Evolutionary conservation across 768 basidiomycete species (phyloP), one percentile per base, ranked within the genome.

Genomic region (Cystobasidium tubakii): DNA sequence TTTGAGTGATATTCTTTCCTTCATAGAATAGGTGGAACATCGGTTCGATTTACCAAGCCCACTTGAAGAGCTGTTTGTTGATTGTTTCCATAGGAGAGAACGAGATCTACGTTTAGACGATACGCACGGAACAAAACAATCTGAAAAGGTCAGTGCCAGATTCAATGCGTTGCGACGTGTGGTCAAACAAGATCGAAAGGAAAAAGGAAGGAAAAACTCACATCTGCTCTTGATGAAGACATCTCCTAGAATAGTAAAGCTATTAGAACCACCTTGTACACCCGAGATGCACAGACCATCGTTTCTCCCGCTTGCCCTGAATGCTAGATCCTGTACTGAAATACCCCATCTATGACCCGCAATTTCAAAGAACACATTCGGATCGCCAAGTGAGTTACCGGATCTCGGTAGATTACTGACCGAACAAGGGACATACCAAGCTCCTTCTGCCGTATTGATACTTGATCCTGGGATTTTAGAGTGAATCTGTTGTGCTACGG

Each of bases 161-260:
- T n/a, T n/a, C n/a, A n/a, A n/a, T n/a, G n/a, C n/a, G n/a, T n/a
- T n/a, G n/a, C n/a, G n/a, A n/a, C n/a, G n/a, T n/a, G n/a, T n/a
- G n/a, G n/a, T n/a, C n/a, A n/a, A n/a, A n/a, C n/a, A n/a, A n/a
- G n/a, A 60, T 29, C 6, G 57, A 60, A 6, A 21, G 12, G 29
- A 29, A 21, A 60, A 6, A 25, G 12, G 27, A 65, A 7, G 25
- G 13, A 15, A 19, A 2, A 15, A 55, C 69, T 34, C 29, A 71
- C 77, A 79, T 65, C 78, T 77, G 43, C 78, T 80, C 74, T 79
- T 78, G 71, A 80, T 77, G 69, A 79, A 80, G 62, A 79, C 65
- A 43, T 79, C 79, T 1, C 78, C 79, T 3, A 80, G 76, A 29
- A 80, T 75, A 4, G 77, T 77, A 65, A 78, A 80, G 0, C 39